Conservation (phyloP, 2,329 filamentous ascomycete genomes). For the Exophiala calicioides region DNA sequence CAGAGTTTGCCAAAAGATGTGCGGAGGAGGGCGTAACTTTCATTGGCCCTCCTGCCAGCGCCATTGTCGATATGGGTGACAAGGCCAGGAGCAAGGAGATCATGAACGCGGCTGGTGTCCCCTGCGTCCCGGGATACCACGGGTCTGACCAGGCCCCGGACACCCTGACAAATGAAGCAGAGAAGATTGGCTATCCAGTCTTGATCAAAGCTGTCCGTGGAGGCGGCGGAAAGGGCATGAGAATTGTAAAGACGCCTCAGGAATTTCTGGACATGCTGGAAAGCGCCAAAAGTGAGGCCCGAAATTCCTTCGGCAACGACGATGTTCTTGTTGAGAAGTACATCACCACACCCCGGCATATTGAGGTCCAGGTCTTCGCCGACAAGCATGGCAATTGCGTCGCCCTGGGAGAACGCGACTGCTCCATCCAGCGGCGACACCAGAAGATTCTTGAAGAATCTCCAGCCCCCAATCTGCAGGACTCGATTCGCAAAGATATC, state of each 20-base stretch:
- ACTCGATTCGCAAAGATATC: constrained; percentile 61
- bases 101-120: constrained; percentile 92
- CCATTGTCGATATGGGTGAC: constrained; percentile 82
- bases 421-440: constrained; percentile 65
- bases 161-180: constrained; percentile 68
- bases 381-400: constrained; percentile 66
- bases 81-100: constrained; percentile 94
- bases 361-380: constrained; percentile 68
- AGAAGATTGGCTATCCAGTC: constrained; percentile 67
- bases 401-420: constrained; percentile 65
- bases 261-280: constrained; percentile 63
- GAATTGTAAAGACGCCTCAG: constrained; percentile 58
- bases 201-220: constrained; percentile 67
- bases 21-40: constrained; percentile 89
- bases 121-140: constrained; percentile 95
- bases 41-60: constrained; percentile 81
- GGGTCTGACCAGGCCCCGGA: constrained; percentile 73
- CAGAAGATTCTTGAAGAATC: constrained; percentile 69
- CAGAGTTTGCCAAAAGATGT: constrained; percentile 83
- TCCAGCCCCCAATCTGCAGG: constrained; percentile 62
- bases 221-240: constrained; percentile 69
- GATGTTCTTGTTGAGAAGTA: constrained; percentile 69
- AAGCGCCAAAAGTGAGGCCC: constrained; percentile 65
- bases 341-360: constrained; percentile 66
- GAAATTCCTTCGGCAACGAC: constrained; percentile 66